Evolutionary conservation across 768 basidiomycete species (phyloP).

Genomic region (Porphyrellus cyaneotinctus): DNA sequence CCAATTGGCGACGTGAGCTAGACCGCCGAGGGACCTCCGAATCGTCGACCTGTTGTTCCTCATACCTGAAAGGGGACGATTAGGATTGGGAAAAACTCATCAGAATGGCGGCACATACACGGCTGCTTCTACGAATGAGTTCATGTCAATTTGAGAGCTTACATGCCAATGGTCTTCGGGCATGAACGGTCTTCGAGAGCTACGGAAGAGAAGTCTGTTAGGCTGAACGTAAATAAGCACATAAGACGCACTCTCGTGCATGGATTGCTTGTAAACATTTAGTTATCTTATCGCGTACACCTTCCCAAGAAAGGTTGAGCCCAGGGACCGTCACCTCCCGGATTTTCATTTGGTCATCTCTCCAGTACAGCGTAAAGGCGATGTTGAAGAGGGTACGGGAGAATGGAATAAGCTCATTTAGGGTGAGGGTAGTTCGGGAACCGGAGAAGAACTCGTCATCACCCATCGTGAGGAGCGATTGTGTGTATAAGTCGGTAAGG

Average conservation of each 20-base stretch:
- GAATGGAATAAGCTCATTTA: slow-evolving; percentile 78
- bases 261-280: slow-evolving; percentile 77
- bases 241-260: slow-evolving; percentile 72
- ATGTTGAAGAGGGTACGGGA: slow-evolving; percentile 79
- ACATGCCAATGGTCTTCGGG: slow-evolving; percentile 84
- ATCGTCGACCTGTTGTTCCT: slow-evolving; percentile 54
- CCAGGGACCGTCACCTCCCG: slow-evolving; percentile 41
- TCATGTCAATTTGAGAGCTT: slow-evolving; percentile 53
- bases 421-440: slow-evolving; percentile 66
- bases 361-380: slow-evolving; percentile 76
- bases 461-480: slow-evolving; percentile 84
- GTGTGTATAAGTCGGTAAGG: slow-evolving; percentile 76
- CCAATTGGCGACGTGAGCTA: slow-evolving; percentile 65
- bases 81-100: not conserved
- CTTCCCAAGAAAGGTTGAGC: slow-evolving; percentile 50
- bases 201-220: slow-evolving; percentile 30
- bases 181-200: slow-evolving; percentile 81
- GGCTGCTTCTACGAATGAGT: slow-evolving; percentile 82
- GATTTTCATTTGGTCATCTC: slow-evolving; percentile 40
- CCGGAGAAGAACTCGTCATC: slow-evolving; percentile 93
- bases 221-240: not conserved
- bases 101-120: slow-evolving; percentile 45
- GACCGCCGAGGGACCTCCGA: slow-evolving; percentile 26
- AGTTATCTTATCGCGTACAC: slow-evolving; percentile 71
- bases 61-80: slow-evolving; percentile 40